Base-by-base conservation (phyloP, 352 stramenopile species). In the Globisporangium megalacanthum region DNA sequence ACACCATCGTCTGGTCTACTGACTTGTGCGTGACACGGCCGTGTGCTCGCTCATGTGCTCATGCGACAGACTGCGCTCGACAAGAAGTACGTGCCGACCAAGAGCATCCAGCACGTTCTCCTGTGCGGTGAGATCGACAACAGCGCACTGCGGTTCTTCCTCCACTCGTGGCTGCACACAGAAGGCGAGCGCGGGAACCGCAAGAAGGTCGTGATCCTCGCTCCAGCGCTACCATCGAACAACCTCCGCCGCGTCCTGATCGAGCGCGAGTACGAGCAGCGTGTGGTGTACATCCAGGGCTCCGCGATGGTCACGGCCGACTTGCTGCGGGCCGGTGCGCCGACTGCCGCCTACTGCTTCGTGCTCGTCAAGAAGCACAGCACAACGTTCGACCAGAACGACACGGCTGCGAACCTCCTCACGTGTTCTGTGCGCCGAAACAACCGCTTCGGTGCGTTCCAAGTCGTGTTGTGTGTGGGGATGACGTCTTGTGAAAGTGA, bases 71-170 rank as follows among this genome's bases (percentile, higher is more conserved):
- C 81, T 2, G 78, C 73, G 9, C 90, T 92, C 50, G 79, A 92
- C 50, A 89, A 88, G n/a, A 84, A 84, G 36, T 91, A 92, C 60
- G 60, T 63, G 1, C 72, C 74, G 0, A 75, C 88, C 41, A 84
- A 77, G 25, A 70, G 74, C 44, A 73, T 84, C 1, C 72, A 90
- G 55, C 86, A 95, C 48, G 69, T 94, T 0, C 52, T 94, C 6
- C 58, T 95, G n/a, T 89, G 78, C 13, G 86, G 83, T 4, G 83
- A 95, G 48, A 75, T 94, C 39, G 69, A 89, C 19, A 79, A 88
- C 39, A 68, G 76, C 15, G 72, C 76, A 1, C 70, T 92, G 3
- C 69, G 80, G 9, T 91, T 90, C 54, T 95, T 95, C 55, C 64
- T 95, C 11, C 72, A 88, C 58, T 83, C 82, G 22, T 92, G 87